Percentiles rank a stretch among this genome's conserved stretches.
phyloP scores from a whole-genome alignment of 2,329 filamentous ascomycete genomes.

The Endothia cerciana region DNA sequence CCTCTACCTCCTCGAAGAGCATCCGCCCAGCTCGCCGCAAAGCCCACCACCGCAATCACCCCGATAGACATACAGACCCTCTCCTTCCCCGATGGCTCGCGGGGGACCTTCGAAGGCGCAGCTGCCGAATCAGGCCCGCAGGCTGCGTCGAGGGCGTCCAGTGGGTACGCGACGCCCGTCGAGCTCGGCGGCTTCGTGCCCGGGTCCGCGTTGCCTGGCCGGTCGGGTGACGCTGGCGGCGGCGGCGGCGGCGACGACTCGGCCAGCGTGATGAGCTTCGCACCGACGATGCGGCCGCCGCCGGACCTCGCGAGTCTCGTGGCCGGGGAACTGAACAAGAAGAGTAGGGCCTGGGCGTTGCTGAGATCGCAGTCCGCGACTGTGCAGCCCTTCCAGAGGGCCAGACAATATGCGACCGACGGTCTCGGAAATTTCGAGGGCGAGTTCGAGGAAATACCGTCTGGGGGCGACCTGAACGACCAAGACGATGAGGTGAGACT shows the following conservation, averaged over 20 bases:
- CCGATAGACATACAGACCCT: constrained; percentile 80
- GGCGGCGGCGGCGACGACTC: constrained; percentile 60
- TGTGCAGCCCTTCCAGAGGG: constrained; percentile 62
- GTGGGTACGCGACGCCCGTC: constrained; percentile 44
- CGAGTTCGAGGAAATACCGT: constrained; percentile 79
- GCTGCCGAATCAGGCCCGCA: constrained; percentile 32
- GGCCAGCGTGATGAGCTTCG: constrained; percentile 68
- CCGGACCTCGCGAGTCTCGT: constrained; percentile 84
- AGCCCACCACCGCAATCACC: constrained; percentile 83
- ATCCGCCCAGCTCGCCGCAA: constrained; percentile 37
- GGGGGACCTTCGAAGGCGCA: constrained; percentile 61
- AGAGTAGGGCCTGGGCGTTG: constrained; percentile 70
- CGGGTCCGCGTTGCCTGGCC: constrained; percentile 24
- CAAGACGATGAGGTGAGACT: constrained; percentile 66
- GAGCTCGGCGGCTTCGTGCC: constrained; percentile 28
- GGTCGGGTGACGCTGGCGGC: constrained; percentile 40
- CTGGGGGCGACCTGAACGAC: constrained; percentile 51
- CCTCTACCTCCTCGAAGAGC: constrained; percentile 35
- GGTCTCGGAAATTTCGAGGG: constrained; percentile 68
- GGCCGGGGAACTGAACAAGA: constrained; percentile 68
- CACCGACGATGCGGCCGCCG: constrained; percentile 63
- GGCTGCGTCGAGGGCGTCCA: constrained; percentile 39
- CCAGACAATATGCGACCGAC: constrained; percentile 39
- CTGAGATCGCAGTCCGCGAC: constrained; percentile 65
- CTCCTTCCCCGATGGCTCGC: constrained; percentile 70